These are phyloP conservation scores for Exophiala sp. DNA, from an alignment of 2,329 filamentous ascomycete species.

Conservation along the genomic window DNA sequence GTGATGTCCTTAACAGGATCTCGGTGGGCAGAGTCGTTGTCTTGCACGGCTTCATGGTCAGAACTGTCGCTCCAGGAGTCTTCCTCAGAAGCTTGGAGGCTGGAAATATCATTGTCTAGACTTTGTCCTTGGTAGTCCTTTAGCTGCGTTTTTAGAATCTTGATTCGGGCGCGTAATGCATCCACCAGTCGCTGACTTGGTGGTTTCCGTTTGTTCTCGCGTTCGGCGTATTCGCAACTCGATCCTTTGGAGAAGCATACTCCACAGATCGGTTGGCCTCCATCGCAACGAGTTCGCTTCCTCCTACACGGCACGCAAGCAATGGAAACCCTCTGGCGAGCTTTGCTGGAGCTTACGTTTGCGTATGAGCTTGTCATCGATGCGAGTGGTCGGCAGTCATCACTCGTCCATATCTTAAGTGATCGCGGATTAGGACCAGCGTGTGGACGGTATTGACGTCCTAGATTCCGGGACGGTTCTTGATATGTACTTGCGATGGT, in stretches of 20 bases:
- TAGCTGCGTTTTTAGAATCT: neutral
- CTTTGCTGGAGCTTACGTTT: neutral
- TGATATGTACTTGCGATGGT: no score
- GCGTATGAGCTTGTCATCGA: no score
- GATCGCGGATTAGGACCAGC: no score
- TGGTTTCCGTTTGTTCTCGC: neutral
- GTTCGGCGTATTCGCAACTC: neutral
- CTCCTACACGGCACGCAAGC: neutral
- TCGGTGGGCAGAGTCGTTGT: neutral
- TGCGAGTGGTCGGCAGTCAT: no score
- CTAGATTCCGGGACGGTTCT: no score
- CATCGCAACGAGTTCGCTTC: neutral
- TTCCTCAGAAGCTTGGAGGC: neutral
- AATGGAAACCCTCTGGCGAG: neutral
- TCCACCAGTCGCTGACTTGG: neutral
- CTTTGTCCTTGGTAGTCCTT: neutral
- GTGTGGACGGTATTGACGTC: no score
- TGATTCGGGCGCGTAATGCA: slow-evolving; percentile 1
- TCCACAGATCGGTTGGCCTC: neutral
- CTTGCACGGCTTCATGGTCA: neutral
- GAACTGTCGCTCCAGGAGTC: neutral
- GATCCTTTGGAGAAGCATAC: neutral
- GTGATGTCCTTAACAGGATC: slow-evolving; percentile 2
- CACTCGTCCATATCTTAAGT: no score
- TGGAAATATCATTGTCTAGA: neutral